Evolutionary conservation across 257 asterid species (phyloP), one percentile per base, ranked within the genome.

Genomic region (Penstemon barbatus): DNA sequence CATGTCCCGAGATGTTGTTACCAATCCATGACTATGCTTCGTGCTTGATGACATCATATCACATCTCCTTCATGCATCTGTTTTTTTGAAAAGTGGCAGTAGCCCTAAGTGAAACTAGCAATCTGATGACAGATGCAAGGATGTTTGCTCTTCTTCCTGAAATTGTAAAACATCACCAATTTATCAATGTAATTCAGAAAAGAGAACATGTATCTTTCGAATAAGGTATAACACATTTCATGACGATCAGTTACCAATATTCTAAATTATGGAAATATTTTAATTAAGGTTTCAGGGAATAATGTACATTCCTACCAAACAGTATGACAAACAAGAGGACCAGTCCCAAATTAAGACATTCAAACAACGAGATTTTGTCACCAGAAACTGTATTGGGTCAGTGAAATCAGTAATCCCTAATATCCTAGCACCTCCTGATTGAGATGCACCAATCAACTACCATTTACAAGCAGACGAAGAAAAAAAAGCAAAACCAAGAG

Each of bases 1-100:
- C 90, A 78, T 77, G 60, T 66, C 76, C 57, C 48, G 58, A 71
- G 71, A 76, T 73, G 77, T 69, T 73, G 74, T 71, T 53, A 75
- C 63, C 63, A 50, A 71, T 66, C 33, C 64, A 53, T 80, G 73
- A 72, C 78, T 44, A 55, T 53, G 81, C 42, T 65, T 82, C 72
- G 65, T 61, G 69, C 71, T 57, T 7, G 78, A 45, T 66, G 66
- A 71, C 81, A 75, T 79, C 45, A 65, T 55, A 60, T 68, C 63
- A 71, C 78, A 73, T 72, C 75, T 70, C 61, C 66, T 58, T 69
- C 68, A 57, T 39, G 43, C 61, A 60, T 66, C 73, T 38, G 65
- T 66, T 25, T 56, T 56, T 52, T 64, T 43, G 48, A 71, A 57
- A 25, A 6, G 56, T 15, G 12, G 57, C 18, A n/a, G 68, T 11